Evolutionary conservation across 2,329 filamentous ascomycete species (phyloP), one percentile per base, ranked within the genome.

Genomic region (Cephalotrichum gorgonifer): DNA sequence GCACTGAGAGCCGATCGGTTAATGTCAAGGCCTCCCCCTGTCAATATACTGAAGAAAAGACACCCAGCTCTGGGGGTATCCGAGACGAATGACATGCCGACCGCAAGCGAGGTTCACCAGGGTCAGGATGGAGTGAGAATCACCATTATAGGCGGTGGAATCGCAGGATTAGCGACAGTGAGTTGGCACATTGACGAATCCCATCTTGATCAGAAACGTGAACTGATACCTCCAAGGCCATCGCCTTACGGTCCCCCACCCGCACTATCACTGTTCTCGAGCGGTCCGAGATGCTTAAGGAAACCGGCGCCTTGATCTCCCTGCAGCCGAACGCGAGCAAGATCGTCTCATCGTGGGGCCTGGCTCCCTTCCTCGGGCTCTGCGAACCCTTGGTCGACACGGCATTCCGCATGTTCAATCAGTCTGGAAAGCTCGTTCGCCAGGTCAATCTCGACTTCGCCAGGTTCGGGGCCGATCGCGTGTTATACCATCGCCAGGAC

Each of bases 401-500:
- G 27, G 62, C 58, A 1, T 69, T 69, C 49, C 60, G 63, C 11
- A 62, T 70, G 7, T 53, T 56, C 39, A 50, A 55, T 35, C 48
- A 25, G 15, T 44, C 26, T 25, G 58, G 51, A 39, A 50, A 41
- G 20, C 51, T 62, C 47, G 60, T 61, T 8, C 35, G 59, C 4
- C 58, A 62, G 17, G 61, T 70, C 20, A 53, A 57, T 3, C 53
- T 67, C 11, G 53, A 55, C 14, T 60, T 55, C 20, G 54, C 52
- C 7, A 55, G 58, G 26, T 69, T 65, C 50, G 67, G 64, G 4
- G 66, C 64, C 8, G 62, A 69, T 47, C 58, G 65, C 8, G 60
- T 70, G 44, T 57, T 69, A 39, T 70, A 67, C 50, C 67, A 71
- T 51, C 58, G 67, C 20, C 65, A 67, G 43, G 68, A 70, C 50